phyloP scores from a whole-genome alignment of 2,329 filamentous ascomycete species.

The Paracorniculantispora psalliotae region DNA sequence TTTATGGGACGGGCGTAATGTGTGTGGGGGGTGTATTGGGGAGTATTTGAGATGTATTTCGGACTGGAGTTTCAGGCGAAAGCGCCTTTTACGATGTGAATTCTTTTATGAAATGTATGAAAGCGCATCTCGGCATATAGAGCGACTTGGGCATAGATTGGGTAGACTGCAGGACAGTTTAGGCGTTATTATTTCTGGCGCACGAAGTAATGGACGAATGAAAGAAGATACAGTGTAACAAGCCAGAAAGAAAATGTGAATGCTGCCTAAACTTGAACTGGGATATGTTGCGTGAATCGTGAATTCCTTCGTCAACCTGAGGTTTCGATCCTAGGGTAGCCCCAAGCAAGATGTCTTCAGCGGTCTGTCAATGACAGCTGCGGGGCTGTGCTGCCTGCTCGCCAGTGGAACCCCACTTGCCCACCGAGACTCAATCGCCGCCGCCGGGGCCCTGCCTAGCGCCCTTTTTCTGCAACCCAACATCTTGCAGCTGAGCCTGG shows the following conservation, averaged over 20 bases:
- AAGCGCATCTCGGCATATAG: not conserved
- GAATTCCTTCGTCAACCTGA: too few species aligned
- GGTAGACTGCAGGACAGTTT: slow-evolving; percentile 12
- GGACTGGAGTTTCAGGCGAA: not conserved
- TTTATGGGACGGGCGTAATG: slow-evolving; percentile 30
- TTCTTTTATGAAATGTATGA: not conserved
- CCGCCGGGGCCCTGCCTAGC: not conserved
- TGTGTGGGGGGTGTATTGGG: not conserved
- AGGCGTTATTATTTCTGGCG: too few species aligned
- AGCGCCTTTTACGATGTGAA: not conserved
- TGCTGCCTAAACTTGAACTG: too few species aligned
- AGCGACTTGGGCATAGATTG: slow-evolving; percentile 5
- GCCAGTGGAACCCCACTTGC: not conserved
- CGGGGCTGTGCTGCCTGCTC: not conserved
- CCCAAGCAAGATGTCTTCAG: too few species aligned
- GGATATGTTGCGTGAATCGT: too few species aligned
- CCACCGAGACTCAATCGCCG: not conserved
- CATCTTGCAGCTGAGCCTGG: not conserved
- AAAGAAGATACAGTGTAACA: too few species aligned
- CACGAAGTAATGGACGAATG: too few species aligned
- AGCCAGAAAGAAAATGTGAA: too few species aligned
- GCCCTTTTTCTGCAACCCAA: not conserved
- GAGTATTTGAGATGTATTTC: too few species aligned
- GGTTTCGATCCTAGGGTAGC: too few species aligned
- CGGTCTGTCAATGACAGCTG: too few species aligned